Conservation (phyloP, 2,329 filamentous ascomycete genomes). For the Phaeosphaeriaceae sp. region DNA sequence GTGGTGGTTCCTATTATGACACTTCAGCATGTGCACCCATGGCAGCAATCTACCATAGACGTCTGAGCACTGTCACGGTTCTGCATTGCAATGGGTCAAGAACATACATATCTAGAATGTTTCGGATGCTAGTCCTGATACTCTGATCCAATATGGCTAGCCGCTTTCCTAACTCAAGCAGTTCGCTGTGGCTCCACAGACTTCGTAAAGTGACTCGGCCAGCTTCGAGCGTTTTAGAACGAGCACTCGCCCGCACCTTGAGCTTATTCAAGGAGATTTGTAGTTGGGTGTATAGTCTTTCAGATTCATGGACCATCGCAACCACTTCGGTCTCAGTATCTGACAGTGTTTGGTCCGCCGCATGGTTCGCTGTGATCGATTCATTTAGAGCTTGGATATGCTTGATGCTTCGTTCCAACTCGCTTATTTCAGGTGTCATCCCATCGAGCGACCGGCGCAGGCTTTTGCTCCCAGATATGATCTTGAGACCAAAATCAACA, state of each 20-base stretch:
- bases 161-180: neutral
- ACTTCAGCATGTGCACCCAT: too few species aligned
- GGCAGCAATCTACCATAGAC: too few species aligned
- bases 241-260: neutral
- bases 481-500: conserved; percentile 12
- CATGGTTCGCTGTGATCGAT: neutral
- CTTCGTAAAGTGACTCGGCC: neutral
- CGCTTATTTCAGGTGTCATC: neutral
- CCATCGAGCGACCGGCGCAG: conserved; percentile 3
- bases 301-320: neutral
- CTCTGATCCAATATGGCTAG: neutral
- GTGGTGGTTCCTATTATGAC: neutral
- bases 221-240: neutral
- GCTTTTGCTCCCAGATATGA: conserved; percentile 3
- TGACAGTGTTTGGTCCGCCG: neutral
- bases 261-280: neutral
- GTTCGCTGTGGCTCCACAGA: neutral
- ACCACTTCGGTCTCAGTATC: neutral
- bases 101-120: neutral
- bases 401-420: conserved; percentile 4
- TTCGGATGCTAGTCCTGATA: neutral
- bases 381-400: neutral
- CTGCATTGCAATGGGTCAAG: too few species aligned
- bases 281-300: neutral
- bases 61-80: too few species aligned